phyloP scores from a whole-genome alignment of 2,329 filamentous ascomycete species.

The Bretziella fagacearum region DNA sequence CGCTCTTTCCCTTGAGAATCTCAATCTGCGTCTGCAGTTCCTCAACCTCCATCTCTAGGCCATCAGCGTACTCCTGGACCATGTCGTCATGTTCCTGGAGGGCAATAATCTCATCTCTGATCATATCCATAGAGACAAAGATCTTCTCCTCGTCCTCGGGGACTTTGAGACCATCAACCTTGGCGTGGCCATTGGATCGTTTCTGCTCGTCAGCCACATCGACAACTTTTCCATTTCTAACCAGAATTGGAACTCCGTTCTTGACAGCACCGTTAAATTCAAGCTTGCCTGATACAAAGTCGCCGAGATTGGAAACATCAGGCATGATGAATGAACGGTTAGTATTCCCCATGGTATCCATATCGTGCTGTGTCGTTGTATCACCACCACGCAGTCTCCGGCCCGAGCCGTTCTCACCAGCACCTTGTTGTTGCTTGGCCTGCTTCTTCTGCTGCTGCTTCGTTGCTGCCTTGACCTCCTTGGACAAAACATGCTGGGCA shows the following conservation, averaged over 20 bases:
- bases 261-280: slow-evolving; percentile 33
- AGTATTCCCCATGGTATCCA: slow-evolving; percentile 21
- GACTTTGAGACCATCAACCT: slow-evolving; percentile 33
- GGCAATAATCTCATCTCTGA: slow-evolving; percentile 38
- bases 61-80: slow-evolving; percentile 36
- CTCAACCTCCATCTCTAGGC: slow-evolving; percentile 34
- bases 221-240: slow-evolving; percentile 35
- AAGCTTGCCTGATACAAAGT: slow-evolving; percentile 39
- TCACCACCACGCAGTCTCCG: slow-evolving; percentile 14
- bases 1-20: slow-evolving; percentile 26
- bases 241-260: slow-evolving; percentile 38
- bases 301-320: slow-evolving; percentile 36
- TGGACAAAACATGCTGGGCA: slow-evolving; percentile 14
- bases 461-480: slow-evolving; percentile 12
- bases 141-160: slow-evolving; percentile 39
- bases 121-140: slow-evolving; percentile 45
- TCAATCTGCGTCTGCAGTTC: slow-evolving; percentile 33
- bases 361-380: slow-evolving; percentile 11
- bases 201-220: slow-evolving; percentile 25
- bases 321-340: slow-evolving; percentile 37
- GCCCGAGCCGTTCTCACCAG: not conserved
- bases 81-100: slow-evolving; percentile 40
- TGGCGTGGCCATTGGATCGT: slow-evolving; percentile 25
- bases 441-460: slow-evolving; percentile 13
- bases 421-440: not conserved